Conservation (phyloP, 2,329 filamentous ascomycete genomes). For the Beauveria bassiana region DNA sequence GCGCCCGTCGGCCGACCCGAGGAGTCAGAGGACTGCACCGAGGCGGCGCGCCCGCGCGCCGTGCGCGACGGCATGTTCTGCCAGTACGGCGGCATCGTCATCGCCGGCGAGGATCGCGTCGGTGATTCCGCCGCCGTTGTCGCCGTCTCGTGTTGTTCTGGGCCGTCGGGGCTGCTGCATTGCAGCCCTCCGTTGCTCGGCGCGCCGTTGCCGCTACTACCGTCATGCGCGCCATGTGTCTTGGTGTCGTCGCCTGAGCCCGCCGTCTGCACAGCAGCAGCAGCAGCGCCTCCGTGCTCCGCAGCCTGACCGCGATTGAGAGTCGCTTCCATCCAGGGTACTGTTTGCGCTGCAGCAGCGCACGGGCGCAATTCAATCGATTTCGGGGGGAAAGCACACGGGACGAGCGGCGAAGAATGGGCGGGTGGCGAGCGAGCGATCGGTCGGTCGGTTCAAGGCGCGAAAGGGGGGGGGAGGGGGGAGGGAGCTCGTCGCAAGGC, state of each 20-base stretch:
- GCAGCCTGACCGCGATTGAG: neutral
- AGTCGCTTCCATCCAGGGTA: neutral
- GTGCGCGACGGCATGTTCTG: slow-evolving; percentile 25
- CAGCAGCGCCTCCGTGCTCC: neutral
- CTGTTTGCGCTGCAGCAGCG: neutral
- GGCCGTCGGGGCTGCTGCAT: too few species aligned
- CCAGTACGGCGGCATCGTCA: slow-evolving; percentile 40
- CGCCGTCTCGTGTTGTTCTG: too few species aligned
- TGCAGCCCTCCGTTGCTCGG: too few species aligned
- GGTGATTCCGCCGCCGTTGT: slow-evolving; percentile 14
- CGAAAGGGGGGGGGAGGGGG: neutral
- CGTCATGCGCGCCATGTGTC: neutral
- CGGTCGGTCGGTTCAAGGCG: neutral
- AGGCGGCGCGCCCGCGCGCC: slow-evolving; percentile 30
- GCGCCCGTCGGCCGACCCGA: slow-evolving; percentile 43
- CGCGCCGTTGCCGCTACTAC: neutral
- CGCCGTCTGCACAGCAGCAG: neutral
- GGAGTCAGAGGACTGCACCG: slow-evolving; percentile 41
- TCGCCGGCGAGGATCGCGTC: slow-evolving; percentile 21
- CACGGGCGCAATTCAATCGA: neutral
- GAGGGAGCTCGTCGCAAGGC: neutral
- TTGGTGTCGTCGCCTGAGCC: neutral
- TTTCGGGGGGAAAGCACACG: neutral
- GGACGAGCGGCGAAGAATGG: neutral
- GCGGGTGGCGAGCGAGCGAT: neutral